Conservation (phyloP, 2,329 filamentous ascomycete genomes). For the Diaporthe eres region DNA sequence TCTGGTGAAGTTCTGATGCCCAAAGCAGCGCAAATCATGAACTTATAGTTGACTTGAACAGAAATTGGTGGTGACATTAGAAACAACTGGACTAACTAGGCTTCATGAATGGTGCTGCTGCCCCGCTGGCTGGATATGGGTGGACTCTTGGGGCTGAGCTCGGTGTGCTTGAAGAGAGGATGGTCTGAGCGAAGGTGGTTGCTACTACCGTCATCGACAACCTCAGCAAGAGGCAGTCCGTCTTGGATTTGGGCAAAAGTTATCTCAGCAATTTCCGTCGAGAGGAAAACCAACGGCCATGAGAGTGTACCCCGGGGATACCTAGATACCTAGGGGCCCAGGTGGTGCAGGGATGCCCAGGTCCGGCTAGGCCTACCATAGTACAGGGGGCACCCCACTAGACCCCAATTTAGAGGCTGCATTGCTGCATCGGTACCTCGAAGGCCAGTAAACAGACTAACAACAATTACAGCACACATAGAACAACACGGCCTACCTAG, state of each 20-base stretch:
- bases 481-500: neutral
- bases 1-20: neutral
- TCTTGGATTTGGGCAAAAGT: neutral
- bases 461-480: slow-evolving; percentile 1
- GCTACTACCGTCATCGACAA: neutral
- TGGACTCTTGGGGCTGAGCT: neutral
- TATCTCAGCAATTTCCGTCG: neutral
- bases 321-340: too few species aligned
- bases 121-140: too few species aligned
- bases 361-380: neutral
- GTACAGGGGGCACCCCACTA: neutral
- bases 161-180: neutral
- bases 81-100: neutral
- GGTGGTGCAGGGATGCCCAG: neutral
- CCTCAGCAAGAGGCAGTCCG: neutral
- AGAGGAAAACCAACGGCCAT: neutral
- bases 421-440: neutral
- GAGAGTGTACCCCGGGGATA: neutral
- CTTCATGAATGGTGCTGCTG: too few species aligned
- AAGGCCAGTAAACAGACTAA: neutral
- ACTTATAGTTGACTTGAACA: neutral
- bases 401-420: neutral
- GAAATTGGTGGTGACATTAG: neutral
- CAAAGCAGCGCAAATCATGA: neutral
- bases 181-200: neutral